Base-by-base conservation (phyloP, 805 yeast species). In the Torulaspora delbrueckii region DNA sequence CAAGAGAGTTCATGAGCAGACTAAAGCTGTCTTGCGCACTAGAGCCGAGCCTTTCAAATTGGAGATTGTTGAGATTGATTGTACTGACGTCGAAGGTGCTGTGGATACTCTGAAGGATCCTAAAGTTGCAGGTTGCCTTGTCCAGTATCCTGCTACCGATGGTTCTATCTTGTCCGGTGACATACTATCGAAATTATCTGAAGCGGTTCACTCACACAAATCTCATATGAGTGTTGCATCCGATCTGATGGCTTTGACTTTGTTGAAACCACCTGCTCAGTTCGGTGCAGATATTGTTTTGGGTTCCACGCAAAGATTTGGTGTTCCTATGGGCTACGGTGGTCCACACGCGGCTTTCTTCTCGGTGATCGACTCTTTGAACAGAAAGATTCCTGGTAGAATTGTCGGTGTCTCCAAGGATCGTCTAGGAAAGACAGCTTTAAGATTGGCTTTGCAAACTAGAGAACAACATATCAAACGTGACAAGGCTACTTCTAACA, bases 271-370 rank as follows among this genome's bases (percentile, higher is more conserved):
- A 13, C 99, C 99, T 2, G 72, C 84, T 14, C 75, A 78, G 33
- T 86, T 85, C 58, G 89, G 88, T 45, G 98, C 98, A 35, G 99
- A 93, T 65, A 84, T 93, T 41, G 96, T 84, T 1, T 72, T 93
- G 37, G 99, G 99, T 39, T 80, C 89, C 7, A 77, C 97, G 4
- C 99, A 93, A 74, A 77, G 99, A 66, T 88, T 93, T 58, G 99
- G 99, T 60, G 97, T 91, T 32, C 98, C 99, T 45, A 78, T 91
- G 72, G 99, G 98, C 5, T 93, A 81, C 63, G 99, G 99, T 60
- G 99, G 99, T 16, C 99, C 99, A 3, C 99, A 93, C 66, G 98
- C 99, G 38, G 99, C 96, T 0, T 93, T 87, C 70, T 90, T 93
- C 58, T 87, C 98, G 7, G 95, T 91, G 33, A 75, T 79, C n/a